Evolutionary conservation across 148 eudicot genomes (phyloP), one percentile per base, ranked within the genome.

Genomic region (Fagopyrum esculentum): DNA sequence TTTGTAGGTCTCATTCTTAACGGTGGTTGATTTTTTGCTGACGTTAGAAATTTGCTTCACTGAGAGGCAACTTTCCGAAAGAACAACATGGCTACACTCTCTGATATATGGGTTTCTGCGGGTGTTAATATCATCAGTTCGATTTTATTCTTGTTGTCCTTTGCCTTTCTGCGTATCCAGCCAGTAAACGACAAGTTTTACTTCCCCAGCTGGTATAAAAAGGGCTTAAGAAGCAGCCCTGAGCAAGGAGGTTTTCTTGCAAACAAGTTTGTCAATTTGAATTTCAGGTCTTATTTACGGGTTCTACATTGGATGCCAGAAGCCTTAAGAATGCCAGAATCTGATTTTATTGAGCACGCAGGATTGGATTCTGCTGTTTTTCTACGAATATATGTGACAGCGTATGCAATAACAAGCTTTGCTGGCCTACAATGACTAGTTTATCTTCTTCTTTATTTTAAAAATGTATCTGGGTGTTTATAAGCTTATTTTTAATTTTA

Each of bases 341-440:
- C 85, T 15, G 98, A 95, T 89, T 96, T 95, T 73, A 90, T 95
- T 78, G 92, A 92, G 69, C 99, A 95, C 63, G 99, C 98, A 8
- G 99, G 99, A 30, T 79, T 95, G 86, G 99, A 95, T 81, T 92
- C 99, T 1, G 98, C 87, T 29, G 97, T 89, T 78, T 95, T 92
- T 82, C 81, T 95, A 80, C 89, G 99, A 30, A 92, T 95, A 59
- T 95, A 92, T 85, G 70, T 92, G 87, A 81, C 89, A 56, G 99
- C 94, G 99, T 95, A 95, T 78, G 47, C 43, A 17, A 63, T 45
- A 6, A 29, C 22, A 35, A 11, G 30, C 11, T 30, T 5, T 45
- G 15, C 35, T 44, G 48, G 19, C 22, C 29, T 77, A 46, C 43
- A 35, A 35, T 35, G 40, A 35, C 40, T 35, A 35, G 40, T 35